Conservation (phyloP, 2,329 filamentous ascomycete species). For the Aschersonia sp. region DNA sequence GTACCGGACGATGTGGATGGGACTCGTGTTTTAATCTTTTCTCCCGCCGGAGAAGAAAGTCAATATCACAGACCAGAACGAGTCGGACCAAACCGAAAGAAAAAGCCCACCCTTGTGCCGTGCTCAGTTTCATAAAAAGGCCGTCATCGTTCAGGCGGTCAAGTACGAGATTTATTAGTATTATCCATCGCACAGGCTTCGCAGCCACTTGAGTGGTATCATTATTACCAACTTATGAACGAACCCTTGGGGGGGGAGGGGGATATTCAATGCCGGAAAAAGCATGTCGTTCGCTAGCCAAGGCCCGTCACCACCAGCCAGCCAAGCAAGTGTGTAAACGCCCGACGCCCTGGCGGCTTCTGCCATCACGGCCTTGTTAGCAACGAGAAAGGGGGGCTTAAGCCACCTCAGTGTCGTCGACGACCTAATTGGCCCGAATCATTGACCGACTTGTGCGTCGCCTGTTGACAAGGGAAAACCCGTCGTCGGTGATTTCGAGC, state of each 20-base stretch:
- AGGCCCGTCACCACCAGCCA: background rate
- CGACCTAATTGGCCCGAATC: background rate
- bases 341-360: background rate
- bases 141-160: no score
- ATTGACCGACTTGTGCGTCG: no score
- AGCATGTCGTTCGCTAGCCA: background rate
- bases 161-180: background rate
- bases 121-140: no score
- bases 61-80: no score
- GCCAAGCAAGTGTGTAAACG: background rate
- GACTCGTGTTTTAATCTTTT: no score
- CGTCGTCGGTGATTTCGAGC: background rate
- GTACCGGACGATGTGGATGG: no score
- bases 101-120: no score
- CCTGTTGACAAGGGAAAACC: background rate
- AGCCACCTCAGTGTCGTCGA: background rate
- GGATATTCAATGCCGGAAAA: background rate
- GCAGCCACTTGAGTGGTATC: background rate
- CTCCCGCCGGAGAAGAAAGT: no score
- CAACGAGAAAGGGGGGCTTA: background rate
- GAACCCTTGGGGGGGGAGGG: background rate
- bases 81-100: no score
- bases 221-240: background rate
- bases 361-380: background rate
- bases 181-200: background rate